A percentile compares a stretch with the other conserved stretches of the same genome.
phyloP scores from a whole-genome alignment of 352 stramenopile genomes.

The Phytophthora rubi region DNA sequence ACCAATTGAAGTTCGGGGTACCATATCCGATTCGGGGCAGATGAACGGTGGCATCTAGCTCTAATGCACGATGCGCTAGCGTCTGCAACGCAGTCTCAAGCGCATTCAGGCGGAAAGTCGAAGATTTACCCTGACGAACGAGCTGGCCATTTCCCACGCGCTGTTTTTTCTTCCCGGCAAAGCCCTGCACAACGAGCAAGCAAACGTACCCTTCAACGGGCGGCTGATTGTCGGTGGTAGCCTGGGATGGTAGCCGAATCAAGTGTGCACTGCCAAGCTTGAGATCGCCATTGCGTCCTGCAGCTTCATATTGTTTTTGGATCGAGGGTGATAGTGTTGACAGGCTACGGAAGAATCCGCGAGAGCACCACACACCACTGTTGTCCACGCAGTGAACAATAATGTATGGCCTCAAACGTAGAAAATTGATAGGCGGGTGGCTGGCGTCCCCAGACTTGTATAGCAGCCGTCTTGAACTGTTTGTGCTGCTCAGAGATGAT shows the following conservation, averaged over 20 bases:
- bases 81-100: constrained; percentile 55
- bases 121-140: constrained; percentile 64
- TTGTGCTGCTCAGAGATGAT: constrained; percentile 12
- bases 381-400: constrained; percentile 84
- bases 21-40: constrained; percentile 81
- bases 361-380: constrained; percentile 71
- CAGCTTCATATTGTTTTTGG: constrained; percentile 70
- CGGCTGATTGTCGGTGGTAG: constrained; percentile 1
- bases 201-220: constrained; percentile 55
- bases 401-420: constrained; percentile 40
- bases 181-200: constrained; percentile 76
- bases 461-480: constrained; percentile 33
- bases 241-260: constrained; percentile 45
- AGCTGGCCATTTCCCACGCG: constrained; percentile 42
- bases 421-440: constrained; percentile 32
- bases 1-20: constrained; percentile 84
- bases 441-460: constrained; percentile 74
- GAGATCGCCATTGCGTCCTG: constrained; percentile 61
- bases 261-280: constrained; percentile 79
- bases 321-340: constrained; percentile 56
- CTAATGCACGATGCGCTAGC: constrained; percentile 43
- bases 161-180: constrained; percentile 61
- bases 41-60: constrained; percentile 64
- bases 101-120: constrained; percentile 69
- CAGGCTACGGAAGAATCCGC: constrained; percentile 77